Conservation (phyloP, 2,329 filamentous ascomycete species). For the Pseudovirgaria hyperparasitica region DNA sequence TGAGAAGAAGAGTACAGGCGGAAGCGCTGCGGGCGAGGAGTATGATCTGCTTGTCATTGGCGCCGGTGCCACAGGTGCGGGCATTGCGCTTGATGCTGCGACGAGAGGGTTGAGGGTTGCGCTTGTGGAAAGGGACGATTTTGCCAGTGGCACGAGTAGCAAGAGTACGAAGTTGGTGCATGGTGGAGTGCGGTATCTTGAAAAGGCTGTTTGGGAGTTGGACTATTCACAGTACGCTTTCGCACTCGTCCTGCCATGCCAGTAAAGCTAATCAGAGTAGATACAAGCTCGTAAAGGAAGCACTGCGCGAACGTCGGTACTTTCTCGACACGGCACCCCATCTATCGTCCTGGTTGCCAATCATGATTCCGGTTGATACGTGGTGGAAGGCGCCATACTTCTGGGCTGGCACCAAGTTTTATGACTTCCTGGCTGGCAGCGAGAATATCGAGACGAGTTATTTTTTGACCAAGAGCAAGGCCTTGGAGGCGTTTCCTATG, state of each 20-base stretch:
- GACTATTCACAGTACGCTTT: slow-evolving; percentile 59
- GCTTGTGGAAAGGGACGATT: slow-evolving; percentile 72
- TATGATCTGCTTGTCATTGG: slow-evolving; percentile 73
- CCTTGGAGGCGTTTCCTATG: slow-evolving; percentile 80
- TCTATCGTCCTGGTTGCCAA: slow-evolving; percentile 67
- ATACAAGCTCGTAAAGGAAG: slow-evolving; percentile 65
- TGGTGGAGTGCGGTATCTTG: slow-evolving; percentile 71
- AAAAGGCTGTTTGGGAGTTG: slow-evolving; percentile 76
- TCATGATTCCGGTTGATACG: slow-evolving; percentile 69
- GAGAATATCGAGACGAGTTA: slow-evolving; percentile 85
- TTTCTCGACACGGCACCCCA: slow-evolving; percentile 76
- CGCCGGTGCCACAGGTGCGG: slow-evolving; percentile 65
- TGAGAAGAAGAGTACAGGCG: slow-evolving; percentile 12
- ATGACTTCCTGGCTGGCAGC: slow-evolving; percentile 72
- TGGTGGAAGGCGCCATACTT: slow-evolving; percentile 79
- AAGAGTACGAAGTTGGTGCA: slow-evolving; percentile 84
- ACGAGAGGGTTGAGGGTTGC: slow-evolving; percentile 70
- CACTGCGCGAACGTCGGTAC: slow-evolving; percentile 68
- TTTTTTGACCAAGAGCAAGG: slow-evolving; percentile 76
- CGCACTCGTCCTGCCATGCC: background rate
- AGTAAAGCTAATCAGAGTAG: too few species aligned
- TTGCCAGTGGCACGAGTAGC: slow-evolving; percentile 68
- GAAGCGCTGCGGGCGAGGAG: slow-evolving; percentile 33
- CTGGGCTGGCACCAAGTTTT: slow-evolving; percentile 67
- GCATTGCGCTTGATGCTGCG: slow-evolving; percentile 69